Base-by-base conservation (phyloP, 768 basidiomycete genomes). In the Mycena pura region DNA sequence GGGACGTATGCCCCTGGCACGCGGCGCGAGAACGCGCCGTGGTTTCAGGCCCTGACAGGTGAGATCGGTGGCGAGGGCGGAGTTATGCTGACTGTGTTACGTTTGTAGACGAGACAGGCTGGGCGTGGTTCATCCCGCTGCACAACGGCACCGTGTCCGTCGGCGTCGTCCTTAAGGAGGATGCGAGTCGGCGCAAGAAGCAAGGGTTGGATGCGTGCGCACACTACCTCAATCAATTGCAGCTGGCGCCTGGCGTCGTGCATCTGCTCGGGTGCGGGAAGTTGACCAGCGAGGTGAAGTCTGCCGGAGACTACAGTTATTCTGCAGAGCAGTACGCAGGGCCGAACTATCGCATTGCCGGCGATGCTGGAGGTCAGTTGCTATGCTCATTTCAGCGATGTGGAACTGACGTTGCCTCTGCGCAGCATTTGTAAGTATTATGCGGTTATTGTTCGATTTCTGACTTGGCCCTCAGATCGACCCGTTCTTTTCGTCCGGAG, bases 401-500 rank as follows among this genome's bases (percentile, higher is more conserved):
- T n/a, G n/a, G n/a, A n/a, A n/a, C n/a, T n/a, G n/a, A n/a, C n/a
- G n/a, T n/a, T n/a, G n/a, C n/a, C n/a, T n/a, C n/a, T n/a, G 24
- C 13, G 15, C 15, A 43, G 22, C 52, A 21, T 52, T 40, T 32
- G 28, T 43, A 39, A 27, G 38, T 51, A 38, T 29, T 83, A 84
- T 36, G 17, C 9, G 84, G 3, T 87, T 86, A 67, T 19, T 11
- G 14, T 19, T 11, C 8, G 39, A 2, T 2, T 10, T 11, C 32
- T n/a, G 5, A 27, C 9, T 15, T 31, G n/a, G 8, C 19, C 19
- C 1, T 13, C 22, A 56, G 54, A 86, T 87, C 55, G 86, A 87
- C 64, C 86, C 86, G 0, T 82, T 87, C 72, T 87, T 87, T 73
- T 87, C 86, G 7, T 84, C 82, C 52, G 79, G 79, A 0, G 75